Base-by-base conservation (phyloP, 2,329 filamentous ascomycete species). In the Sphaerulina populicola region DNA sequence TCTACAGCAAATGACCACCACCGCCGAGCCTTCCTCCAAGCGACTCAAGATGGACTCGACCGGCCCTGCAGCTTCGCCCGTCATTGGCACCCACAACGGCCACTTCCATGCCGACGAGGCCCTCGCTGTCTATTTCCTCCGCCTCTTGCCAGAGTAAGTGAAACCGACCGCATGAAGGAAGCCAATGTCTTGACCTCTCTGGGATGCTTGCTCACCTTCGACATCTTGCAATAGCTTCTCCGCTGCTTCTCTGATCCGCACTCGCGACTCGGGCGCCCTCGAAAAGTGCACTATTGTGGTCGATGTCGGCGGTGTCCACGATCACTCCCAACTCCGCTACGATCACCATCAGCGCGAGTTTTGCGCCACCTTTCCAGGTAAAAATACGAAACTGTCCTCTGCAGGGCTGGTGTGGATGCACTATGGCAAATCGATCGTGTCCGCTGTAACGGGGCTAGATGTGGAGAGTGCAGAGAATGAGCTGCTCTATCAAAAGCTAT, bases 81-180 rank as follows among this genome's bases (percentile, higher is more conserved):
- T 82, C 61, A 94, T 96, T 68, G 93, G 90, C 66, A 98, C 93
- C 29, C 93, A 98, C 79, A 96, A 85, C 73, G 93, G 93, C 61
- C 89, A 96, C 76, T 98, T 98, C 79, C 93, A 98, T 75, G 93
- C 93, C 69, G 93, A 98, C 71, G 93, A 98, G 75, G 91, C 93
- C 55, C 82, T 98, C 39, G 93, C 93, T 52, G 90, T 98, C 58
- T 89, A 94, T 76, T 88, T 98, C 77, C 86, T 98, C 61, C 88
- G 89, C 59, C 80, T 86, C 51, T 85, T 97, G 14, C 91, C 93
- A 18, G 74, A 83, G 53, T 98, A 97, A 75, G 69, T 77, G 50
- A 72, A 78, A 7, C 1, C 4, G 23, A 27, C 23, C 4, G 18
- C 18, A 2, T 18, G 18, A 18, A 18, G 18, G 18, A 18, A 18